These are phyloP conservation scores for Trichophyton benhamiae DNA, from an alignment of 2,329 filamentous ascomycete genomes.

Conservation along the genomic window DNA sequence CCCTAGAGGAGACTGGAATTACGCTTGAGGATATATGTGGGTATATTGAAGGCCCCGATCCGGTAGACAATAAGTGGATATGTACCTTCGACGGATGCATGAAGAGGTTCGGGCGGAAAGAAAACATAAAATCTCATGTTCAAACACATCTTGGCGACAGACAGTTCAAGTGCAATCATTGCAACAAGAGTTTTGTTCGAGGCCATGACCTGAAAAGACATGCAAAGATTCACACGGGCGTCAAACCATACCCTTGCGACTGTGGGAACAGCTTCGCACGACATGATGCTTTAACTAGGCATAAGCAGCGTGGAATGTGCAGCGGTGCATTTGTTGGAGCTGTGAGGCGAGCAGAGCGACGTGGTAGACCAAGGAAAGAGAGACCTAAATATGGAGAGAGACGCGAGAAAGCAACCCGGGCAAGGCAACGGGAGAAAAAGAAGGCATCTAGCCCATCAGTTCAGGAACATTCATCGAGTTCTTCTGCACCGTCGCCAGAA, in stretches of 20 bases:
- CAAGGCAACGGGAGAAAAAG: slow-evolving; percentile 33
- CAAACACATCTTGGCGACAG: slow-evolving; percentile 95
- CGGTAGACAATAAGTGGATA: slow-evolving; percentile 63
- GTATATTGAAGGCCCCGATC: slow-evolving; percentile 61
- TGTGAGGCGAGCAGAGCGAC: slow-evolving; percentile 54
- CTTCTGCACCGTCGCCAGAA: slow-evolving; percentile 29
- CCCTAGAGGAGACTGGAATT: slow-evolving; percentile 66
- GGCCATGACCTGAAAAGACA: slow-evolving; percentile 96
- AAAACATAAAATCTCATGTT: slow-evolving; percentile 97
- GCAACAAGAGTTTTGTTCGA: slow-evolving; percentile 89
- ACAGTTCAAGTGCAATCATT: slow-evolving; percentile 87
- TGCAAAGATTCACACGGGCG: slow-evolving; percentile 90
- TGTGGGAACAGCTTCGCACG: slow-evolving; percentile 92
- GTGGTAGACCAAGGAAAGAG: slow-evolving; percentile 52
- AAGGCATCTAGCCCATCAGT: slow-evolving; percentile 20
- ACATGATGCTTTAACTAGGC: slow-evolving; percentile 86
- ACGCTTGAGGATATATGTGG: slow-evolving; percentile 71
- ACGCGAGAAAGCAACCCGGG: slow-evolving; percentile 44
- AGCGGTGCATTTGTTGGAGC: slow-evolving; percentile 82
- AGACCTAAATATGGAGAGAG: slow-evolving; percentile 48
- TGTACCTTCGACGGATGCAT: slow-evolving; percentile 67
- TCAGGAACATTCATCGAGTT: slow-evolving; percentile 22
- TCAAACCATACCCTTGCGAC: slow-evolving; percentile 88
- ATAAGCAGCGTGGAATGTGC: slow-evolving; percentile 92
- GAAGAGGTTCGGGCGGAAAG: slow-evolving; percentile 89